A percentile compares a stretch with the other conserved stretches of the same genome.
These are phyloP conservation scores for Leersia perrieri DNA, from an alignment of 176 grass and related monocot species.

Conservation along the genomic window DNA sequence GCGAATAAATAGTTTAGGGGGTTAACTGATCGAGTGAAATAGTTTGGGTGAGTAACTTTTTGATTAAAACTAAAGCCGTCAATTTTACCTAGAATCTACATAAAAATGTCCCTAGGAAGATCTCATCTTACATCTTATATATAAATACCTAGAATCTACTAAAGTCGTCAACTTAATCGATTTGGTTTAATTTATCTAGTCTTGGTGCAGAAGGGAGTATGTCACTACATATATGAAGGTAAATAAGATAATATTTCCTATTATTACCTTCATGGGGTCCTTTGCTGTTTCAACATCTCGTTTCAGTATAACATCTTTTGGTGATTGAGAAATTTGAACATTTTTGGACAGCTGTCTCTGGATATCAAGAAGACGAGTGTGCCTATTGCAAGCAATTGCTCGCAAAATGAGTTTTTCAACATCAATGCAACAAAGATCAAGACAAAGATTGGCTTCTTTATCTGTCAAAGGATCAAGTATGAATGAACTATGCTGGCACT, in stretches of 20 bases:
- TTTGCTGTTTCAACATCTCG: conserved; percentile 34
- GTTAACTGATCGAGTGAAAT: no score
- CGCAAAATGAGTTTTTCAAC: conserved; percentile 83
- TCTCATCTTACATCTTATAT: no score
- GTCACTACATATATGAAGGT: not conserved
- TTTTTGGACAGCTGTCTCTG: conserved; percentile 83
- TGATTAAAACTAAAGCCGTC: not conserved
- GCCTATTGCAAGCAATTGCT: conserved; percentile 85
- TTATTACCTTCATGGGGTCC: conserved; percentile 58
- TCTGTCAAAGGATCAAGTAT: conserved; percentile 83
- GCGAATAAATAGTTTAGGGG: no score
- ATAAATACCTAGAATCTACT: no score
- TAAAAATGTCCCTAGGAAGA: no score
- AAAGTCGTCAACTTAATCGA: no score
- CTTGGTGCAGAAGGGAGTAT: no score
- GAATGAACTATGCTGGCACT: conserved; percentile 84
- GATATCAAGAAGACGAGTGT: conserved; percentile 89
- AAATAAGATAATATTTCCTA: not conserved
- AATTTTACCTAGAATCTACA: not conserved
- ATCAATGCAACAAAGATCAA: conserved; percentile 88
- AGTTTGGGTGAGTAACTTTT: no score
- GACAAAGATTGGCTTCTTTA: conserved; percentile 81
- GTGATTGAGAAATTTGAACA: conserved; percentile 79
- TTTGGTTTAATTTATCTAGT: no score
- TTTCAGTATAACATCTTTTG: conserved; percentile 73